These are phyloP conservation scores for Chenopodium formosanum DNA, from an alignment of 148 eudicot species.

Conservation along the genomic window DNA sequence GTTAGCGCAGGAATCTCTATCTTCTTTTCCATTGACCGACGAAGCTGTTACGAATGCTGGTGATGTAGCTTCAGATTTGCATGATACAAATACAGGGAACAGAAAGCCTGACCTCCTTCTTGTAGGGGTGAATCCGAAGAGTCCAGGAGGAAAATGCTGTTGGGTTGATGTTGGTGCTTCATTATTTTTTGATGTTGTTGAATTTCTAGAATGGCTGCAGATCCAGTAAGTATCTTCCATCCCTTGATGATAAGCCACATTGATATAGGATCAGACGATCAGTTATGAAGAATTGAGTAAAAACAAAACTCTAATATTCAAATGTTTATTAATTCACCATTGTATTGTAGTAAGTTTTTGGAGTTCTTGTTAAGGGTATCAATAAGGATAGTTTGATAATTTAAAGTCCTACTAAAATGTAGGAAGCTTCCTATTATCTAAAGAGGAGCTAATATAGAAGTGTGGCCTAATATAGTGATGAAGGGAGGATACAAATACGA, in stretches of 20 bases:
- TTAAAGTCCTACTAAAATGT: background rate
- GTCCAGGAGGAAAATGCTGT: conserved; percentile 82
- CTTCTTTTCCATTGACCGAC: conserved; percentile 77
- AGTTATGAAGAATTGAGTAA: background rate
- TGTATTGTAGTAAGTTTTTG: background rate
- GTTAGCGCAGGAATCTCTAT: conserved; percentile 91
- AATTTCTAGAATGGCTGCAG: conserved; percentile 60
- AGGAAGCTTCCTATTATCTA: background rate
- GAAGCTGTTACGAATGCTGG: conserved; percentile 39
- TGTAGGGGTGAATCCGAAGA: conserved; percentile 57
- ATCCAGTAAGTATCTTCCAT: conserved; percentile 54
- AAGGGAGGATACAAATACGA: background rate
- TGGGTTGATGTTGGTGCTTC: conserved; percentile 92
- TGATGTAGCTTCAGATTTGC: conserved; percentile 35
- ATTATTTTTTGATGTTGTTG: conserved; percentile 61
- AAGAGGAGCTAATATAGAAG: background rate
- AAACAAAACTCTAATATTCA: background rate
- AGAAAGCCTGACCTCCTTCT: conserved; percentile 47
- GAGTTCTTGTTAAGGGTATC: background rate
- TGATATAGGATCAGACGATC: background rate
- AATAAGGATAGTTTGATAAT: background rate
- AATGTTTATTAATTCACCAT: background rate
- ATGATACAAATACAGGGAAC: conserved; percentile 18
- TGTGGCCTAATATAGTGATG: background rate
- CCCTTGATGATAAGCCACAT: background rate